These are phyloP conservation scores for Lyophyllum decastes DNA, from an alignment of 768 basidiomycete genomes.

Conservation along the genomic window DNA sequence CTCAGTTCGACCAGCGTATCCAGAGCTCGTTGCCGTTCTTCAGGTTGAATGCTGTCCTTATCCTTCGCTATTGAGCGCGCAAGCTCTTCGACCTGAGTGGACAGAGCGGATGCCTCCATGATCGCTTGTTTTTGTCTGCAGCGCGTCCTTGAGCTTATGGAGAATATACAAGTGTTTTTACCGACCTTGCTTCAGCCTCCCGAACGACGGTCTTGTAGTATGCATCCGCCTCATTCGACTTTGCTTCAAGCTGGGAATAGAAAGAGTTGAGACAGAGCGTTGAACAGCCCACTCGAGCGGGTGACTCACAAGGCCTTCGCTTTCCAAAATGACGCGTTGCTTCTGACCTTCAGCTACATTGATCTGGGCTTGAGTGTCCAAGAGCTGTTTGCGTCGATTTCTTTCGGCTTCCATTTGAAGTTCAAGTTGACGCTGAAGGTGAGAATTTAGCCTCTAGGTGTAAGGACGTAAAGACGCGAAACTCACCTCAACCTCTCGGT, in stretches of 20 bases:
- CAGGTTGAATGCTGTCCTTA: slow-evolving; percentile 28
- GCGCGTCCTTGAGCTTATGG: not conserved
- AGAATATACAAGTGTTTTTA: not conserved
- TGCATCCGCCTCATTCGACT: slow-evolving; percentile 57
- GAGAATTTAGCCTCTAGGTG: not conserved
- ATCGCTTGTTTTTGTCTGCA: slow-evolving; percentile 40
- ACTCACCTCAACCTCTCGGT: slow-evolving; percentile 57
- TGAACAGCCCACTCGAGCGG: not conserved
- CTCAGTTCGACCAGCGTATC: slow-evolving; percentile 46
- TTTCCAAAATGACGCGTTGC: slow-evolving; percentile 55
- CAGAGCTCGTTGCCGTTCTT: slow-evolving; percentile 41
- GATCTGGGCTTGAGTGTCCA: slow-evolving; percentile 59
- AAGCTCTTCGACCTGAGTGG: slow-evolving; percentile 47
- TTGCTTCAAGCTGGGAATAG: slow-evolving; percentile 40
- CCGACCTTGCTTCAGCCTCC: slow-evolving; percentile 49
- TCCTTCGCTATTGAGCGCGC: slow-evolving; percentile 40
- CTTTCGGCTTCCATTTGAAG: slow-evolving; percentile 63
- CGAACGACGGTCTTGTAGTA: slow-evolving; percentile 49
- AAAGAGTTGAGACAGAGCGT: not conserved
- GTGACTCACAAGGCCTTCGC: slow-evolving; percentile 47
- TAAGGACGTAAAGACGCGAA: not conserved
- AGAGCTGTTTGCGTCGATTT: slow-evolving; percentile 54
- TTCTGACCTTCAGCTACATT: slow-evolving; percentile 63
- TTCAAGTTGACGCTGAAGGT: slow-evolving; percentile 52
- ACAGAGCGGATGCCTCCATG: slow-evolving; percentile 49